phyloP scores from a whole-genome alignment of 345 rosid species.

The Salix caprea region DNA sequence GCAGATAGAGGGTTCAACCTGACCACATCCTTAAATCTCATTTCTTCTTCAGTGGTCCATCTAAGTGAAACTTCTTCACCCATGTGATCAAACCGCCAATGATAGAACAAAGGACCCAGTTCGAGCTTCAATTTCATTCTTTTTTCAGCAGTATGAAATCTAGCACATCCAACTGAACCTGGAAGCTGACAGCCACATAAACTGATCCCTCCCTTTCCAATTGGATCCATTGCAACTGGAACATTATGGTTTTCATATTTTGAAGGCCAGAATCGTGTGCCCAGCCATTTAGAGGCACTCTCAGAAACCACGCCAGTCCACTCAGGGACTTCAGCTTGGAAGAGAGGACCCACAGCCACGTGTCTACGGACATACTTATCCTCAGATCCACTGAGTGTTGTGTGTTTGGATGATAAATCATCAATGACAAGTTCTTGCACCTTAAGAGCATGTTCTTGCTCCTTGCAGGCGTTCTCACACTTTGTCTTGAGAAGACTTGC shows the following conservation, averaged over 20 bases:
- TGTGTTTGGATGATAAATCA: neutral
- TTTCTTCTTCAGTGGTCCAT: slow-evolving; percentile 26
- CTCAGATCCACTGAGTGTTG: neutral
- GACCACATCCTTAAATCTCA: slow-evolving; percentile 25
- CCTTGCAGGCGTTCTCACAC: slow-evolving; percentile 9
- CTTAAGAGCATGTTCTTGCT: slow-evolving; percentile 3
- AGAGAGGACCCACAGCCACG: slow-evolving; percentile 16
- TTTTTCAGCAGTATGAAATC: slow-evolving; percentile 31
- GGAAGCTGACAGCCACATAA: slow-evolving; percentile 19
- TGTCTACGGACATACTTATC: slow-evolving; percentile 5
- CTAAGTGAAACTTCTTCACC: slow-evolving; percentile 31
- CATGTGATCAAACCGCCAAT: slow-evolving; percentile 22
- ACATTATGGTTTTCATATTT: neutral
- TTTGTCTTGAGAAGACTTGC: slow-evolving; percentile 12
- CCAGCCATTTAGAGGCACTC: slow-evolving; percentile 28
- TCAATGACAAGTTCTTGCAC: neutral
- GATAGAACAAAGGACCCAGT: slow-evolving; percentile 23
- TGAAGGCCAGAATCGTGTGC: slow-evolving; percentile 22
- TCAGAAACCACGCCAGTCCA: slow-evolving; percentile 20
- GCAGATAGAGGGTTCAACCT: slow-evolving; percentile 15
- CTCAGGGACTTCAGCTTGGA: slow-evolving; percentile 30
- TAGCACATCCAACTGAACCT: slow-evolving; percentile 25
- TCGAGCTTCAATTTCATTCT: slow-evolving; percentile 28
- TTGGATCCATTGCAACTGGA: neutral
- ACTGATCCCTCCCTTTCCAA: slow-evolving; percentile 27